phyloP scores from a whole-genome alignment of 2,329 filamentous ascomycete species.

The Leptographium radiaticola region DNA sequence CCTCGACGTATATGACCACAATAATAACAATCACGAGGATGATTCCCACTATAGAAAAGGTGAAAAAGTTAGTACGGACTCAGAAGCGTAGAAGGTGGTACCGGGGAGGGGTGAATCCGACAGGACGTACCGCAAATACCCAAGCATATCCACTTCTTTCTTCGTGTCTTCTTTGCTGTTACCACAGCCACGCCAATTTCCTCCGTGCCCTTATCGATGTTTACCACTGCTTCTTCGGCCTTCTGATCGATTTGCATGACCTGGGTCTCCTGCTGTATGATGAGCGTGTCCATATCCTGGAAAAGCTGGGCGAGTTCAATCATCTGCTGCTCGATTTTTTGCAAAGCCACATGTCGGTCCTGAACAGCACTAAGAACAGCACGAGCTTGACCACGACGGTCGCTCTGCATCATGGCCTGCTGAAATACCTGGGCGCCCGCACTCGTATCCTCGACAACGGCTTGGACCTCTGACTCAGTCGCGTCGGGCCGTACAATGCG shows the following conservation, averaged over 20 bases:
- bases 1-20: slow-evolving; percentile 35
- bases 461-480: slow-evolving; percentile 61
- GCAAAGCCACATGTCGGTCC: slow-evolving; percentile 72
- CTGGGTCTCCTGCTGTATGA: slow-evolving; percentile 73
- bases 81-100: neutral
- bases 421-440: slow-evolving; percentile 73
- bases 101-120: neutral
- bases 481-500: slow-evolving; percentile 78
- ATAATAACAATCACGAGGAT: slow-evolving; percentile 38
- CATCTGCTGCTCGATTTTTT: slow-evolving; percentile 87
- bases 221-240: slow-evolving; percentile 71
- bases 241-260: slow-evolving; percentile 75
- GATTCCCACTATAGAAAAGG: slow-evolving; percentile 30
- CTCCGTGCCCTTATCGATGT: slow-evolving; percentile 74
- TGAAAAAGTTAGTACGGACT: neutral
- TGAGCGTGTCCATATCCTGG: slow-evolving; percentile 74
- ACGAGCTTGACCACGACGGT: slow-evolving; percentile 68
- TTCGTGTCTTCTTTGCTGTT: slow-evolving; percentile 66
- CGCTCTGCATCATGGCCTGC: slow-evolving; percentile 71
- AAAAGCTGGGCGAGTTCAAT: slow-evolving; percentile 78
- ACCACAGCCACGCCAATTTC: slow-evolving; percentile 72
- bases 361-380: slow-evolving; percentile 68
- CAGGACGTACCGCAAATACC: slow-evolving; percentile 49
- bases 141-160: slow-evolving; percentile 96
- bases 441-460: slow-evolving; percentile 59